Evolutionary conservation across 208 protist species (phyloP).

Genomic region (Tritrichomonas musculus): DNA sequence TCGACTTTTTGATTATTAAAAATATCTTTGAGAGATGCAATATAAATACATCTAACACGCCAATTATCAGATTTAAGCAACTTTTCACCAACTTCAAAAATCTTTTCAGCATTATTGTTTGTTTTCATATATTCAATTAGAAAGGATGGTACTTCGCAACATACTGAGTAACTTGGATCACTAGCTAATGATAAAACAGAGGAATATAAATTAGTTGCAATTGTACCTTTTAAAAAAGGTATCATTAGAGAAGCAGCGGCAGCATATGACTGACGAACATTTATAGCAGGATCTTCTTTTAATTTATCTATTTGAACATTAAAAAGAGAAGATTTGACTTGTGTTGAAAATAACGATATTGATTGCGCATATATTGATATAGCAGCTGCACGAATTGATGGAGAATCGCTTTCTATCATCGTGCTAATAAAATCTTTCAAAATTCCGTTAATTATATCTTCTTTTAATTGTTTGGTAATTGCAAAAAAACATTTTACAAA

Average conservation of each 20-base stretch:
- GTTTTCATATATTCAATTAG: not conserved
- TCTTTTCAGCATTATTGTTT: not conserved
- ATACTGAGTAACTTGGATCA: not conserved
- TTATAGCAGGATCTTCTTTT: not conserved
- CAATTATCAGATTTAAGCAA: not conserved
- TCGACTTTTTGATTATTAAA: not conserved
- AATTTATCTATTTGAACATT: not conserved
- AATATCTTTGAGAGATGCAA: not conserved
- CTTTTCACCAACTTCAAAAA: not conserved
- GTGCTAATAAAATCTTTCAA: not conserved
- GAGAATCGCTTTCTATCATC: not conserved
- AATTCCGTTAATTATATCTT: not conserved
- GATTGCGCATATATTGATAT: not conserved
- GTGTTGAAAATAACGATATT: not conserved
- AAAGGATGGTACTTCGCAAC: not conserved
- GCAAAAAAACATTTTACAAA: not conserved
- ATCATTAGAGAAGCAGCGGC: not conserved
- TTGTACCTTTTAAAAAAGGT: not conserved
- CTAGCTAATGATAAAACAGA: not conserved
- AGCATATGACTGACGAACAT: not conserved
- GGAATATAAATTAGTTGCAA: not conserved
- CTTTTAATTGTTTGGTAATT: not conserved
- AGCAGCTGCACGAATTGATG: not conserved
- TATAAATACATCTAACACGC: not conserved
- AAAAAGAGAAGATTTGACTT: not conserved